Base-by-base conservation (phyloP, 371 early-diverging fungal species). In the Actinomucor elegans region DNA sequence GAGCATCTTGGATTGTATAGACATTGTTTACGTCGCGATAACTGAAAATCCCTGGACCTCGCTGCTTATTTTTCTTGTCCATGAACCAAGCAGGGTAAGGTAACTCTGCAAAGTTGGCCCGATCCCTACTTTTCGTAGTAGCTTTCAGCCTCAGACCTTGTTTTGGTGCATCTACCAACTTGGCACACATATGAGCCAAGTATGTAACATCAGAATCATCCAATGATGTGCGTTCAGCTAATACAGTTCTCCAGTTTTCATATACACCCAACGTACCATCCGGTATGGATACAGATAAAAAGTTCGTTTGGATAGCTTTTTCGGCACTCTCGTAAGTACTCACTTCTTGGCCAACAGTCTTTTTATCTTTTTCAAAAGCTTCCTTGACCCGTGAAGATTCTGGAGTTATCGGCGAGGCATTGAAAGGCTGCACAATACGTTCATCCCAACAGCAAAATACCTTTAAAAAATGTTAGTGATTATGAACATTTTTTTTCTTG, bases 371-470 rank as follows among this genome's bases (percentile, higher is more conserved):
- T n/a, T 52, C 48, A 54, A 79, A 76, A 0, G 69, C 70, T 1
- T 60, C 38, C 8, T 53, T 51, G 21, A 70, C 67, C 4, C 45
- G 32, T 5, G 50, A 38, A 8, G 59, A 51, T 26, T 48, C 48
- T 11, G 44, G 21, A 0, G 38, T 29, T 2, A 76, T 63, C 1
- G 68, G 63, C 0, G 62, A 62, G 0, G 66, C 36, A 4, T 37
- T 24, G 21, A 69, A 79, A 0, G 62, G 61, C 4, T 74, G 29
- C 0, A 72, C 77, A 8, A 79, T 61, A 15, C 73, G 66, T 14
- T 66, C 64, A 58, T 78, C 79, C 79, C 79, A 78, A 42, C 77
- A 79, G 46, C 74, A 74, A 41, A 76, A 79, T 29, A 79, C 50
- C 79, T 78, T 35, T 38, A 5, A 52, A 48, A n/a, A 5, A 29